These are phyloP conservation scores for Cruciata laevipes DNA, from an alignment of 257 asterid genomes.

Conservation along the genomic window DNA sequence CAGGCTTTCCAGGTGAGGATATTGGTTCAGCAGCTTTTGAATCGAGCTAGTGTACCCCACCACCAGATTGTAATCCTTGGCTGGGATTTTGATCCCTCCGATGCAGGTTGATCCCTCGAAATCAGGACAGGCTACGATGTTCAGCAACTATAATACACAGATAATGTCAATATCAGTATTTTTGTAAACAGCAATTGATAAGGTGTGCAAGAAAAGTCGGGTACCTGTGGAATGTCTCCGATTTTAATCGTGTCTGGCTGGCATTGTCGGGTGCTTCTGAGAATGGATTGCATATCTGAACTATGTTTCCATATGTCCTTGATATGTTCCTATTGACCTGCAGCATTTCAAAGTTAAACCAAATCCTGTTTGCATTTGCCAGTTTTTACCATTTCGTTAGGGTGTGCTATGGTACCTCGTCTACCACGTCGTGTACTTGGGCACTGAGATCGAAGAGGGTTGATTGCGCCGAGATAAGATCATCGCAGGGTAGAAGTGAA, in stretches of 20 bases:
- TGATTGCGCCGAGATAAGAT: slow-evolving; percentile 50
- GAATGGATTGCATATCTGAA: slow-evolving; percentile 87
- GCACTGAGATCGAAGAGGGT: slow-evolving; percentile 41
- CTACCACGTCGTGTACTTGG: slow-evolving; percentile 50
- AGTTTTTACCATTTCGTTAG: neutral
- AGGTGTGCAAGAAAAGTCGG: neutral
- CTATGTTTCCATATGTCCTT: slow-evolving; percentile 38
- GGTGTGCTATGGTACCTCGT: slow-evolving; percentile 30
- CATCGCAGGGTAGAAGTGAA: slow-evolving; percentile 75
- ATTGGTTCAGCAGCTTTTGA: slow-evolving; percentile 55
- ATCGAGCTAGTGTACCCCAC: slow-evolving; percentile 54
- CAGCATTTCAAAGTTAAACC: neutral
- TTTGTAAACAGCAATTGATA: neutral
- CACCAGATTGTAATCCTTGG: slow-evolving; percentile 29
- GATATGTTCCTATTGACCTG: slow-evolving; percentile 74
- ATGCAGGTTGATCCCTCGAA: slow-evolving; percentile 33
- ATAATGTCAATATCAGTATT: neutral
- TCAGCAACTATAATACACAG: slow-evolving; percentile 29
- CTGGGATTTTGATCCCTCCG: slow-evolving; percentile 59
- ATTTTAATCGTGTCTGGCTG: slow-evolving; percentile 41
- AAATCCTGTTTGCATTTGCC: neutral
- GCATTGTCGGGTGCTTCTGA: slow-evolving; percentile 63
- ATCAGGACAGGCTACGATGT: slow-evolving; percentile 52
- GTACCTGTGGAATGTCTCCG: slow-evolving; percentile 59
- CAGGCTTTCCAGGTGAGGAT: slow-evolving; percentile 63